These are phyloP conservation scores for Datisca glomerata DNA, from an alignment of 306 rosid species.

Conservation along the genomic window DNA sequence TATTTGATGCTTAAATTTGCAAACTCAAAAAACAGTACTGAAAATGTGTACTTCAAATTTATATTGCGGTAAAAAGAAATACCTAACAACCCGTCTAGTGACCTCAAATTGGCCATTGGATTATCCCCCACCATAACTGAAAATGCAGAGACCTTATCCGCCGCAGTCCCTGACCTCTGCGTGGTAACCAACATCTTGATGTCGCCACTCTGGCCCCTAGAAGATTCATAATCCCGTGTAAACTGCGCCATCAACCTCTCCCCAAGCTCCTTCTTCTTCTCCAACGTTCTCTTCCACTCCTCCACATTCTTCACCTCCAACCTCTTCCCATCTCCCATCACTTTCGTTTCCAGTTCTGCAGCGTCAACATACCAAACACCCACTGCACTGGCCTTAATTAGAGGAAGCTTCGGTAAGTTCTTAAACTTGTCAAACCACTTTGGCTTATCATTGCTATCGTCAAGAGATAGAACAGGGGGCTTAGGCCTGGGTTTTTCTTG, in stretches of 20 bases:
- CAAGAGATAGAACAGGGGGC: constrained; percentile 39
- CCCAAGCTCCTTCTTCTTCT: constrained; percentile 57
- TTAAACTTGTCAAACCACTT: constrained; percentile 35
- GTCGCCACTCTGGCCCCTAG: constrained; percentile 79
- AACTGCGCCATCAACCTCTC: constrained; percentile 84
- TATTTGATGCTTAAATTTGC: too few relatives aligned
- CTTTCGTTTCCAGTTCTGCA: constrained; percentile 50
- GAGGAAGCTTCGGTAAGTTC: constrained; percentile 64
- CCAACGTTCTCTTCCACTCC: constrained; percentile 61
- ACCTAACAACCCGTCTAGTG: constrained; percentile 86
- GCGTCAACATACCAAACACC: constrained; percentile 78
- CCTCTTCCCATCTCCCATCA: constrained; percentile 49
- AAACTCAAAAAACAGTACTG: too few relatives aligned
- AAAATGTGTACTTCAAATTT: too few relatives aligned
- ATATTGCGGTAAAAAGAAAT: constrained; percentile 1
- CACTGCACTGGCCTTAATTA: constrained; percentile 44
- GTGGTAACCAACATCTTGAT: constrained; percentile 75
- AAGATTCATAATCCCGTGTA: constrained; percentile 54
- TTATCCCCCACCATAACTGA: constrained; percentile 81
- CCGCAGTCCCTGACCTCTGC: constrained; percentile 92
- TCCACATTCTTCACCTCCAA: constrained; percentile 29
- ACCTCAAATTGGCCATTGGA: constrained; percentile 73
- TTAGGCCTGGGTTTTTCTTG: constrained; percentile 44
- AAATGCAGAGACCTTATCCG: constrained; percentile 85
- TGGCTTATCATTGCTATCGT: constrained; percentile 21